Conservation (phyloP, 75 land plant species). For the Chamaecyparis obtusa region DNA sequence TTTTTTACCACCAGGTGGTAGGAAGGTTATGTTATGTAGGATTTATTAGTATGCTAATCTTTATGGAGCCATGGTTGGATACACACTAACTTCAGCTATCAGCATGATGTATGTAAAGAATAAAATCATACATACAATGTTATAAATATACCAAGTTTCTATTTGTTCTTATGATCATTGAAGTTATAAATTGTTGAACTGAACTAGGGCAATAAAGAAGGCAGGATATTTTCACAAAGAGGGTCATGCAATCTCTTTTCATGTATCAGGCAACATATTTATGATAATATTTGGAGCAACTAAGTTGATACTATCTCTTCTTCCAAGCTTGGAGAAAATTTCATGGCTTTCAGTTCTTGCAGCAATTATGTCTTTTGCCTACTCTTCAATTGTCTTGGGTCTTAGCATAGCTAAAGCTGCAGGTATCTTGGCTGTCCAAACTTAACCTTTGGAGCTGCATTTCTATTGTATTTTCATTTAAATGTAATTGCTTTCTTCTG, state of each 20-base stretch:
- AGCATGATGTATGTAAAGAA: slow-evolving; percentile 33
- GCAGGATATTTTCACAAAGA: slow-evolving; percentile 42
- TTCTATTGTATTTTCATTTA: background rate
- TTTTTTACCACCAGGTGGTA: slow-evolving; percentile 9
- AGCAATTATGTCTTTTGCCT: slow-evolving; percentile 73
- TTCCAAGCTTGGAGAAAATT: slow-evolving; percentile 55
- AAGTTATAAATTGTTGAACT: background rate
- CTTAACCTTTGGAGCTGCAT: background rate
- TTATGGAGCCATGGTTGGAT: slow-evolving; percentile 29
- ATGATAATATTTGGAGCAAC: slow-evolving; percentile 36
- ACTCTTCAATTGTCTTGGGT: slow-evolving; percentile 66
- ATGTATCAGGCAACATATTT: slow-evolving; percentile 21
- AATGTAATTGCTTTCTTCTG: background rate
- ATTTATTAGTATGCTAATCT: slow-evolving; percentile 22
- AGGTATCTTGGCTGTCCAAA: slow-evolving; percentile 12
- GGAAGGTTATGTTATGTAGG: slow-evolving; percentile 16
- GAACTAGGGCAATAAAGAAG: slow-evolving; percentile 35
- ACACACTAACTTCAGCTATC: slow-evolving; percentile 25
- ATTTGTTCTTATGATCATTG: background rate
- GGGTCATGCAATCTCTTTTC: slow-evolving; percentile 36
- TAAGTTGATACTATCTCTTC: slow-evolving; percentile 52
- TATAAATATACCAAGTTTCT: background rate
- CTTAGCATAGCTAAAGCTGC: slow-evolving; percentile 50
- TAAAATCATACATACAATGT: background rate
- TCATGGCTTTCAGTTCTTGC: slow-evolving; percentile 67